Base-by-base conservation (phyloP, 106 monocot species). In the Acanthochlamys bracteata region DNA sequence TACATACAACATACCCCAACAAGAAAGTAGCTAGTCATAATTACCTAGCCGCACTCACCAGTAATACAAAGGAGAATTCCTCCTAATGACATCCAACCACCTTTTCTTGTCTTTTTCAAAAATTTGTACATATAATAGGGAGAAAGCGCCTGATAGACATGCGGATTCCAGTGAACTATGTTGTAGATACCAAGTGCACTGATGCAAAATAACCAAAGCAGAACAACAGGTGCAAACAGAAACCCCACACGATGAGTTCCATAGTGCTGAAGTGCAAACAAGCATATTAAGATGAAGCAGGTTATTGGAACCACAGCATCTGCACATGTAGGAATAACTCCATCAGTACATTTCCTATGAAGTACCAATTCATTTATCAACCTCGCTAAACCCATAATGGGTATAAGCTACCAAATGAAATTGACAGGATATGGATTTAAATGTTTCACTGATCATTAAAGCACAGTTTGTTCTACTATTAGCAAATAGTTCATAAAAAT, bases 41-140 rank as follows among this genome's bases (percentile, higher is more conserved):
- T 33, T 33, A 33, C 6, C 6, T 33, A 33, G 33, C 33, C 6
- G 33, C 1, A 33, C 33, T 33, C 33, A 33, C 33, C 33, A 33
- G 33, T 33, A 33, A 33, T 6, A 6, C 33, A 33, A 33, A 88
- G 72, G 21, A 88, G 72, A 27, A 88, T 88, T 68, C 88, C 88
- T 57, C 88, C 88, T 42, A 88, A 71, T 19, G 88, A 88, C 88
- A 88, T 88, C 88, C 88, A 88, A 20, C 88, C 88, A 68, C 41
- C 60, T 42, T 83, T 83, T 55, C 60, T 80, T 10, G 88, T 88
- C 69, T 80, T 88, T 40, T 83, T 88, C 68, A 88, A 55, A 65
- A 88, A 88, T 51, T 74, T 88, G 46, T 60, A 80, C 88, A 88
- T 83, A 62, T 83, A 88, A 74, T 75, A 80, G n/a, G 88, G 88